Base-by-base conservation (phyloP, 139 green algal species). In the Chlamydomonas schloesseri region DNA sequence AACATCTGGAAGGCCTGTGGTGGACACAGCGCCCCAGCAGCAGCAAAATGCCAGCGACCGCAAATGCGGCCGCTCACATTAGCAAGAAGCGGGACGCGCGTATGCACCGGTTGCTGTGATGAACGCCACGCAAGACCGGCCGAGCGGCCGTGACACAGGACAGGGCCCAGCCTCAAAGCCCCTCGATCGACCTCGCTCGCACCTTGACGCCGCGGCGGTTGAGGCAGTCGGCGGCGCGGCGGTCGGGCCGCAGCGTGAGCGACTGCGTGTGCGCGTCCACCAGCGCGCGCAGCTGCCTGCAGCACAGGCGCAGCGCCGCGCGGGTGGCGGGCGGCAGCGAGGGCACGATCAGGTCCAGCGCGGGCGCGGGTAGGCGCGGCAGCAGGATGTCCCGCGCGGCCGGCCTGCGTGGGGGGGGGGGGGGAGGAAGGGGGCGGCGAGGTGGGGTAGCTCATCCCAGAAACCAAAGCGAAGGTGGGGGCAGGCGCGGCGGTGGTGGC, bases 221-320 rank as follows among this genome's bases (percentile, higher is more conserved):
- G 11, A 83, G 36, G 3, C 20, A 37, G 11, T 83, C 76, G 36
- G 60, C 76, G 4, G 28, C 60, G 8, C 36, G 4, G 3, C 76
- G 36, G 28, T 83, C 76, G 37, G 76, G 76, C n/a, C 76, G 76
- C 34, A 83, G 34, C 34, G 76, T 83, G 13, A 83, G 76, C 0
- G 28, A 8, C 4, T 18, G 13, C 11, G 76, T 83, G 76, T 83
- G 76, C 0, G 20, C 29, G 26, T 83, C 76, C 34, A 83, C 76
- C 76, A 83, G 37, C 1, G 24, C 23, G 10, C 76, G 60, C 58
- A 83, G 76, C 24, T 5, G 34, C 37, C 68, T 50, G 62, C 76
- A 58, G 15, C 60, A 21, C 36, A 21, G 29, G 13, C 76, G 76
- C 60, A 83, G 76, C 18, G 76, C 76, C 36, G 76, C 76, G 1